Evolutionary conservation across 1,284 basidiomycete species (phyloP), one percentile per base, ranked within the genome.

Genomic region (Athelia sp.): DNA sequence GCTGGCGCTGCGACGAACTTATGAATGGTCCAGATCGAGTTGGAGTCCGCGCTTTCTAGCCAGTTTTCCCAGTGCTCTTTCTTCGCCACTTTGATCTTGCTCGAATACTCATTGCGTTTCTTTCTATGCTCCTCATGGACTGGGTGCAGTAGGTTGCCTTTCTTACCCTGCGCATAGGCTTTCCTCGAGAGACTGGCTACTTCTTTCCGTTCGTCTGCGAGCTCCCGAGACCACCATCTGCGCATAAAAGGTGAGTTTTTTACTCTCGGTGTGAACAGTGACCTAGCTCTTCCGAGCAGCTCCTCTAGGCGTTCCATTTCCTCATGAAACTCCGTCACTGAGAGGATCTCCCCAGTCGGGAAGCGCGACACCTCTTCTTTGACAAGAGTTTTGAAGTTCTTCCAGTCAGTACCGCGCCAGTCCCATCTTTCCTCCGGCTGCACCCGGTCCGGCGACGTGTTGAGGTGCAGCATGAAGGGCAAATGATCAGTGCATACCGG

Each of bases 31-130:
- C 65, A 70, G 2, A 70, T 46, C 8, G 58, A 54, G 0, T 48
- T 38, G 2, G 49, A 56, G 0, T 54, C 43, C 0, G 59, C 52
- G 0, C 60, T 50, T 19, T 59, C 56, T 9, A 70, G 55, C 50
- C 54, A 70, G 15, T 62, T 52, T 2, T 31, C 36, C 66, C 64
- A 71, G 49, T 66, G 59, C 2, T 56, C 45, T 11, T 46, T 43
- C 46, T 63, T 64, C 0, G 63, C 55, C 1, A 35, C 45, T 1
- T 54, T 23, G 11, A 67, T 57, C 2, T 48, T 52, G 10, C 54
- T n/a, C 0, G 58, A 55, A 46, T 67, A 69, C 2, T 47, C 18
- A 14, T 54, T 60, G 11, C 38, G 42, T 2, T 42, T 15, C 3
- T 34, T 4, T 3, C 48, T 46, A 11, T 36, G 38, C 18, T 55